These are phyloP conservation scores for Oleoguttula mirabilis DNA, from an alignment of 495 filamentous ascomycete species.

Conservation along the genomic window DNA sequence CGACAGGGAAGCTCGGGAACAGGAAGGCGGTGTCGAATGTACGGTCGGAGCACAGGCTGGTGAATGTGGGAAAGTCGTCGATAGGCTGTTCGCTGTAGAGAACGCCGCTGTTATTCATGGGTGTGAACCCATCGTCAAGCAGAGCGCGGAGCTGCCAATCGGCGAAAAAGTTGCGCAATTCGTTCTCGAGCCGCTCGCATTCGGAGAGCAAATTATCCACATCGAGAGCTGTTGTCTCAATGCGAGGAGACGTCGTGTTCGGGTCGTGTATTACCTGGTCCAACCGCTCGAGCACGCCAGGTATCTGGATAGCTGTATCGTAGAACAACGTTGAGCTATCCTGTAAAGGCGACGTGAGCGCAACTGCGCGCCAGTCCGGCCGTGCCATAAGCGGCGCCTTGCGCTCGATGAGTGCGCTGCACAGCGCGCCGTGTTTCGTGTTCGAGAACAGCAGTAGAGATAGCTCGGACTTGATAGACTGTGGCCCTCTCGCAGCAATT, in stretches of 20 bases:
- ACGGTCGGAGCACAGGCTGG: conserved; percentile 6
- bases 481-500: conserved; percentile 10
- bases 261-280: conserved; percentile 5
- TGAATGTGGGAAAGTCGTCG: conserved; percentile 14
- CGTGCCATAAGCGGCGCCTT: conserved; percentile 12
- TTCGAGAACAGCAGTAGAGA: conserved; percentile 14
- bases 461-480: conserved; percentile 7
- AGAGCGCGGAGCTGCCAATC: conserved; percentile 9
- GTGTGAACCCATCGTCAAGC: background rate
- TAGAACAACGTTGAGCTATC: conserved; percentile 14
- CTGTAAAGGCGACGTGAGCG: conserved; percentile 3
- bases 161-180: conserved; percentile 8
- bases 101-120: background rate
- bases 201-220: conserved; percentile 7
- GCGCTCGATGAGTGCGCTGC: conserved; percentile 12
- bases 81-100: conserved; percentile 9
- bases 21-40: conserved; percentile 12
- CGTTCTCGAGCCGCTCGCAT: conserved; percentile 1
- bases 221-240: background rate
- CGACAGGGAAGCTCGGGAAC: conserved; percentile 13
- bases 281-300: conserved; percentile 9
- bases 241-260: background rate
- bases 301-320: conserved; percentile 13
- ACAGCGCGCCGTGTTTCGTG: conserved; percentile 11
- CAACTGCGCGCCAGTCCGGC: conserved; percentile 13